Evolutionary conservation across 495 filamentous ascomycete species (phyloP).

Genomic region (Wilcoxina mikolae): DNA sequence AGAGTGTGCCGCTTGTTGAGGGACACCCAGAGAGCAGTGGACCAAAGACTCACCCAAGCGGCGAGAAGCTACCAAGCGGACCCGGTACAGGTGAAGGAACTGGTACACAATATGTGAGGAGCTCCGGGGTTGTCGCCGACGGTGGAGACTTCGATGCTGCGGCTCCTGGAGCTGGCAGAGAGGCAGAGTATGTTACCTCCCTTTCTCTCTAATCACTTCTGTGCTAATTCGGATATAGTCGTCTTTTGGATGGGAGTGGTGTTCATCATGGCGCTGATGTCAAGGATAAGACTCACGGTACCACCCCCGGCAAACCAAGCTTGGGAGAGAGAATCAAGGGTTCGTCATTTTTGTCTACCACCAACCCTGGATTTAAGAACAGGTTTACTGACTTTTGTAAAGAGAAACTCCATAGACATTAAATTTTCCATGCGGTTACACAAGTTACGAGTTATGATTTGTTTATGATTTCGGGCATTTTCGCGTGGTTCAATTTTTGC

Average conservation of each 20-base stretch:
- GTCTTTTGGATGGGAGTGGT: conserved; percentile 20
- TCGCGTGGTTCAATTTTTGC: too few relatives aligned
- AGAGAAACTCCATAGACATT: conserved; percentile 27
- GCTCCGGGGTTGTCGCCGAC: conserved; percentile 40
- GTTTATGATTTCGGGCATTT: too few relatives aligned
- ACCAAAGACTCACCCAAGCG: conserved; percentile 4
- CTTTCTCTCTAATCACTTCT: background rate
- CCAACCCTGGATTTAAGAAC: background rate
- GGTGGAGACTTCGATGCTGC: conserved; percentile 46
- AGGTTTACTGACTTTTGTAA: background rate
- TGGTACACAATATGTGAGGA: conserved; percentile 41
- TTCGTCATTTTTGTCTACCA: background rate
- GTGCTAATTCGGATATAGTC: conserved; percentile 13
- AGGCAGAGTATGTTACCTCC: conserved; percentile 45
- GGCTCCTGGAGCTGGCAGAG: conserved; percentile 45
- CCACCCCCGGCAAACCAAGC: background rate
- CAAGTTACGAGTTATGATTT: too few relatives aligned
- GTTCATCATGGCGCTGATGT: conserved; percentile 17
- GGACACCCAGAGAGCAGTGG: conserved; percentile 6
- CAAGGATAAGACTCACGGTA: background rate
- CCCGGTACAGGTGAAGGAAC: conserved; percentile 35
- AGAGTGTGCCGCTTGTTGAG: conserved; percentile 1
- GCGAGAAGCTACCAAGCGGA: conserved; percentile 17
- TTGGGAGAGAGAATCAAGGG: conserved; percentile 21
- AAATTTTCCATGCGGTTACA: too few relatives aligned